phyloP scores from a whole-genome alignment of 148 eudicot genomes.

The Salicornia ramosissima region DNA sequence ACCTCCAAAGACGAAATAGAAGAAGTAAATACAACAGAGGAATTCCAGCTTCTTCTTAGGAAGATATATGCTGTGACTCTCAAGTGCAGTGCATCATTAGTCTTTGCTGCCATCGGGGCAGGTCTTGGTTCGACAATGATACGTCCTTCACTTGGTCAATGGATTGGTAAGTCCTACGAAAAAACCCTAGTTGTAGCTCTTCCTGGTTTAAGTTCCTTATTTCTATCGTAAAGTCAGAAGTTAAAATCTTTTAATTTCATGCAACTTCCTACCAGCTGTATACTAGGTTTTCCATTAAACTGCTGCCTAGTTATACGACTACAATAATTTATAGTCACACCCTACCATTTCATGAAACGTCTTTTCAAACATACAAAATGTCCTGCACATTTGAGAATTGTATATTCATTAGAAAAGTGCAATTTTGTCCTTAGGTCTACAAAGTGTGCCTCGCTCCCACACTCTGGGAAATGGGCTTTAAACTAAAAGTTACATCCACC shows the following conservation, averaged over 20 bases:
- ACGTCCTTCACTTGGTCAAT: constrained; percentile 78
- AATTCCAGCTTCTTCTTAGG: constrained; percentile 47
- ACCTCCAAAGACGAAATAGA: constrained; percentile 41
- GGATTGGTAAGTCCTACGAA: constrained; percentile 59
- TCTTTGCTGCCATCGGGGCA: constrained; percentile 86
- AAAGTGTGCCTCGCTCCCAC: too few relatives aligned
- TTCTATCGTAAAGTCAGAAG: neutral
- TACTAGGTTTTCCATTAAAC: neutral
- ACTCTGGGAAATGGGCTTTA: too few relatives aligned
- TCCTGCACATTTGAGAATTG: neutral
- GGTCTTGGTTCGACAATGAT: constrained; percentile 68
- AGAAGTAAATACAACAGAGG: constrained; percentile 39
- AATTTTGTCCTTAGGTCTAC: neutral
- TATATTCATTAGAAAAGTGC: neutral
- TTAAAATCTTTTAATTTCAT: neutral
- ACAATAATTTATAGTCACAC: neutral
- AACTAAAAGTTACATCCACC: too few relatives aligned
- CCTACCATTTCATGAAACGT: neutral
- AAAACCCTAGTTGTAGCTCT: neutral
- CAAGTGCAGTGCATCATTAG: constrained; percentile 63
- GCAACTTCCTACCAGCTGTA: neutral
- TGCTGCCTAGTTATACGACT: neutral
- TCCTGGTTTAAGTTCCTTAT: too few relatives aligned
- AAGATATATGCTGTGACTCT: constrained; percentile 48
- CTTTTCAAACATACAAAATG: neutral